Percentiles rank a stretch among this genome's conserved stretches.
Conservation (phyloP, 2,329 filamentous ascomycete species). For the Bipolaris sorokiniana region DNA sequence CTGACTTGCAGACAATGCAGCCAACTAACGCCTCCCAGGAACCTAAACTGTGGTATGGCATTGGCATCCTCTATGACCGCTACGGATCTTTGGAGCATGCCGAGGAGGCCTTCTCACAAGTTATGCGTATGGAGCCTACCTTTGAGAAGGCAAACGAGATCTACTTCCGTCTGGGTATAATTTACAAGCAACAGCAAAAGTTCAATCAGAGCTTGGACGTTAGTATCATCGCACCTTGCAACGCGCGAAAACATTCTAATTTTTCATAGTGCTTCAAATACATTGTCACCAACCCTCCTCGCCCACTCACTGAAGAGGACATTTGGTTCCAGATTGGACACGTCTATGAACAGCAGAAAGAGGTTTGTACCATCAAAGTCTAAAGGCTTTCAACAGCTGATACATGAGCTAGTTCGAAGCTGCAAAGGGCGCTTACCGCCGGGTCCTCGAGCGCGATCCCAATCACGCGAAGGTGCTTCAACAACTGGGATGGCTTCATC, state of each 20-base stretch:
- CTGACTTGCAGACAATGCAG: constrained; percentile 5
- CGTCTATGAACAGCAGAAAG: constrained; percentile 98
- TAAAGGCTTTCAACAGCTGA: constrained; percentile 28
- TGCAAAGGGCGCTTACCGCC: constrained; percentile 89
- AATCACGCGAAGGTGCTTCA: constrained; percentile 98
- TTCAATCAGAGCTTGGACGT: constrained; percentile 92
- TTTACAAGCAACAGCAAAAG: constrained; percentile 98
- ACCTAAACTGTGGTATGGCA: constrained; percentile 98
- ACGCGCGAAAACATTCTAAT: constrained; percentile 17
- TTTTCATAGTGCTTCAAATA: constrained; percentile 92
- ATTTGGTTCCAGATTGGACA: constrained; percentile 99
- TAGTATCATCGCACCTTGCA: constrained; percentile 27
- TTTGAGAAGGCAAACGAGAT: constrained; percentile 99
- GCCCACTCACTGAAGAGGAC: constrained; percentile 92
- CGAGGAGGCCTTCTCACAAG: constrained; percentile 96
- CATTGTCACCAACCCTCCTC: constrained; percentile 90
- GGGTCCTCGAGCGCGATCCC: constrained; percentile 91
- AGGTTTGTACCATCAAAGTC: constrained; percentile 67
- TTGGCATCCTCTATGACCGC: constrained; percentile 94
- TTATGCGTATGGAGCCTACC: constrained; percentile 97
- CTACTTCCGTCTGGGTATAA: constrained; percentile 98
- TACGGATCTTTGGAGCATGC: constrained; percentile 97
- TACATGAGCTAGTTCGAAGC: constrained; percentile 75
- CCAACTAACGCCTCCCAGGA: constrained; percentile 62
- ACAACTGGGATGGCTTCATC: constrained; percentile 96